phyloP scores from a whole-genome alignment of 2,329 filamentous ascomycete genomes.

The Ambrosiella xylebori region DNA sequence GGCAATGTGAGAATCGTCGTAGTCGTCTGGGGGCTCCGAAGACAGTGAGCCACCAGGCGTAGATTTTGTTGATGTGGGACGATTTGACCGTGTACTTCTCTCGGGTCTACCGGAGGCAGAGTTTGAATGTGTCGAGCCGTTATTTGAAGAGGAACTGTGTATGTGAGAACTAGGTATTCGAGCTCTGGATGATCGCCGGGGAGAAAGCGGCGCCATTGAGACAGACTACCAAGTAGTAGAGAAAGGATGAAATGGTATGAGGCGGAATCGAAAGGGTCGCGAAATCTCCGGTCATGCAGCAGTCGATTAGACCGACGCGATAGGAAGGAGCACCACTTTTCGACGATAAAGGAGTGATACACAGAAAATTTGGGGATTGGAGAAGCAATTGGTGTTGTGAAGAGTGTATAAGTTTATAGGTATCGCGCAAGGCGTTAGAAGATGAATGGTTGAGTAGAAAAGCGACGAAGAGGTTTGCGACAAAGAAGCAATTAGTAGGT shows the following conservation, averaged over 20 bases:
- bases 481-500: neutral
- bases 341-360: neutral
- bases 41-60: constrained; percentile 56
- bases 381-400: too few species aligned
- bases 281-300: neutral
- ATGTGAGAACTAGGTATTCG: constrained; percentile 60
- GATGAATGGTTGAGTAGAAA: neutral
- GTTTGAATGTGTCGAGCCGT: constrained; percentile 40
- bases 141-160: constrained; percentile 23
- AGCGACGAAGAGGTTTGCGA: neutral
- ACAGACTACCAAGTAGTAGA: constrained; percentile 17
- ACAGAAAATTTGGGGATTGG: neutral
- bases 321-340: neutral
- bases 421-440: neutral
- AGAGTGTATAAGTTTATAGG: too few species aligned
- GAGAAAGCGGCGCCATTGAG: constrained; percentile 46
- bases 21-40: constrained; percentile 49
- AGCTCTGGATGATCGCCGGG: constrained; percentile 82
- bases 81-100: constrained; percentile 52
- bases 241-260: neutral
- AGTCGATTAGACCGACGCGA: neutral
- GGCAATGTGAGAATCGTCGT: constrained; percentile 52
- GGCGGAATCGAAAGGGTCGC: neutral
- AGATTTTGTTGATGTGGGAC: constrained; percentile 53
- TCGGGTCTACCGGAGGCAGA: constrained; percentile 64